Base-by-base conservation (phyloP, 768 basidiomycete species). In the Mycena rosella region DNA sequence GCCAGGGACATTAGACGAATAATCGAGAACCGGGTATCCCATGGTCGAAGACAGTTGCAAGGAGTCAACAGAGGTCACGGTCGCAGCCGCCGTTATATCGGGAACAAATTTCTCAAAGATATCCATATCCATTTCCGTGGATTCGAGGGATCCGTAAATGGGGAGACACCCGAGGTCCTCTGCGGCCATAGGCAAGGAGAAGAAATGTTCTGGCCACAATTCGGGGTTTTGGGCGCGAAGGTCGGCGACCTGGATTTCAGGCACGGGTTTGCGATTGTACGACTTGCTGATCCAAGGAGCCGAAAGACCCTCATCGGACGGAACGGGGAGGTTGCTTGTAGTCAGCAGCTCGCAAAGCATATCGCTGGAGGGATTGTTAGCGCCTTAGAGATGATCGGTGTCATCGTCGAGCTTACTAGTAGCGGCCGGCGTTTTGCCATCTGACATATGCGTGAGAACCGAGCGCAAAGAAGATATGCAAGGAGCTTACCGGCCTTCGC, bases 371-470 rank as follows among this genome's bases (percentile, higher is more conserved):
- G 17, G 44, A 48, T 30, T 10, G 11, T 42, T 27, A 38, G 34
- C 20, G 22, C 34, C 18, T 17, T 24, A 24, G 18, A 44, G 7
- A 63, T 20, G 2, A 20, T 26, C 10, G 9, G 10, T n/a, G 11
- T 14, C 1, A 44, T 0, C 26, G 10, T 5, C 17, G 51, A 34
- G 8, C 69, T 57, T 24, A 66, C 69, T 67, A 63, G 27, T 60
- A 67, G 7, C 69, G 64, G 20, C 69, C 69, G 2, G 69, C 69
- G 15, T 54, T 63, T 44, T 67, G 69, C 49, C 60, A 66, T 44
- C 68, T 65, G 32, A 17, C n/a, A n/a, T 10, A 27, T 30, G 3
- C 15, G n/a, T 58, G 32, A 53, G 42, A n/a, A 34, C 24, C 11
- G 40, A 30, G 40, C 3, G 11, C 5, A 18, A 26, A 15, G 18